Evolutionary conservation across 768 basidiomycete genomes (phyloP), one percentile per base, ranked within the genome.

Genomic region (Hydnomerulius pinastri): DNA sequence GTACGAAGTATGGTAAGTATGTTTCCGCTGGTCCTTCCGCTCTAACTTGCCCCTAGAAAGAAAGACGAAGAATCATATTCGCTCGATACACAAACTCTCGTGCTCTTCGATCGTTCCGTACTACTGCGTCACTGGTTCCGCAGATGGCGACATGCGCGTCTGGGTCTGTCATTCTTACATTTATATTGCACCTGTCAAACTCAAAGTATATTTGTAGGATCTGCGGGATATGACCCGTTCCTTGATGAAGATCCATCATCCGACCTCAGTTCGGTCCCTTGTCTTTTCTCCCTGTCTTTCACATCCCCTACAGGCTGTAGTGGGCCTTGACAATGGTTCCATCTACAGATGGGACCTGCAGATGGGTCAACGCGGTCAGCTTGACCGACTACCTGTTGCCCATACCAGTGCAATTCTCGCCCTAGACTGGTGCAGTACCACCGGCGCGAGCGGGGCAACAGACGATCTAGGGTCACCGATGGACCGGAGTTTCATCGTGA

Each of bases 341-440:
- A 81, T 90, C 30, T 84, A 84, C 57, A 75, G 87, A 52, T 92
- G 90, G 87, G 90, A 92, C 60, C 71, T 92, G 46, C 79, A 81
- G 57, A 85, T 86, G 80, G 87, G 87, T 4, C 86, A 87, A 56
- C 79, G 83, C 6, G 87, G 88, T 4, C 77, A 81, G 42, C 72
- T 90, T 0, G 90, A 90, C 61, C 81, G 84, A 18, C 70, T 92
- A 17, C 78, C 82, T 6, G 80, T 90, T 6, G 90, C 90, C 0
- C 90, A 92, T 68, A 75, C 79, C 6, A 81, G 82, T 0, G 77
- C 89, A 6, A 81, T 92, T 10, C 81, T 89, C 2, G 71, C 87
- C 3, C 68, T 92, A 18, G 89, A 90, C 55, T 92, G 90, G 90
- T 78, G 78, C 41, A 70, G 58, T 36, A 69, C 70, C 27, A 63